Evolutionary conservation across 202 grass and related monocot species (phyloP), one percentile per base, ranked within the genome.

Genomic region (Elaeis oleifera): DNA sequence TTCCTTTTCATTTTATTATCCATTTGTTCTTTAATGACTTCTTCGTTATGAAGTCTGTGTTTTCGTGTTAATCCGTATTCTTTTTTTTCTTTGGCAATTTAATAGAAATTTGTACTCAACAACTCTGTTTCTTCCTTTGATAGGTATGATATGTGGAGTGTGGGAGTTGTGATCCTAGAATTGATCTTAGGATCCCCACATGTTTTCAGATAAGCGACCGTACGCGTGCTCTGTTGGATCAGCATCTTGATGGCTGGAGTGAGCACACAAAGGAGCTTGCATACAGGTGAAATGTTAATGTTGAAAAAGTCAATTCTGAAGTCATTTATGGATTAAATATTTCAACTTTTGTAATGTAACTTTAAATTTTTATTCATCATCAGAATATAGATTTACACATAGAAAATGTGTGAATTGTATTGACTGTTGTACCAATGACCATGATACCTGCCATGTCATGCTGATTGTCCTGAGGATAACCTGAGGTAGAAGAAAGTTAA

Each of bases 111-210:
- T 44, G 36, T 44, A 11, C 11, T 44, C 36, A 44, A 44, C 36
- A 44, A 44, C 36, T 44, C 36, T 44, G 36, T 44, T 44, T 44
- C 36, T 13, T 44, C 8, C 36, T 3, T 44, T 78, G 63, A 71
- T 68, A 96, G 92, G 82, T 96, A 96, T 75, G 92, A 96, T 67
- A 89, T 91, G 53, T 96, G 92, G 87, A 97, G 92, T 58, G 74
- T 91, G 56, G 92, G 92, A 85, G 92, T 97, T 71, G 81, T 97
- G 71, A 97, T 97, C 79, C 77, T 97, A 70, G 92, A 96, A 77
- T 78, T 97, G 66, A 84, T 97, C 74, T 39, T 89, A 72, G 92
- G 92, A 79, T 91, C 92, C 29, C 92, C 92, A 54, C 84, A 97
- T 79, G 87, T 91, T 58, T 97, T 71, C 79, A 90, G 76, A 91